A percentile compares a stretch with the other conserved stretches of the same genome.
These are phyloP conservation scores for Apiospora rasikravindrae DNA, from an alignment of 2,329 filamentous ascomycete genomes.

Conservation along the genomic window DNA sequence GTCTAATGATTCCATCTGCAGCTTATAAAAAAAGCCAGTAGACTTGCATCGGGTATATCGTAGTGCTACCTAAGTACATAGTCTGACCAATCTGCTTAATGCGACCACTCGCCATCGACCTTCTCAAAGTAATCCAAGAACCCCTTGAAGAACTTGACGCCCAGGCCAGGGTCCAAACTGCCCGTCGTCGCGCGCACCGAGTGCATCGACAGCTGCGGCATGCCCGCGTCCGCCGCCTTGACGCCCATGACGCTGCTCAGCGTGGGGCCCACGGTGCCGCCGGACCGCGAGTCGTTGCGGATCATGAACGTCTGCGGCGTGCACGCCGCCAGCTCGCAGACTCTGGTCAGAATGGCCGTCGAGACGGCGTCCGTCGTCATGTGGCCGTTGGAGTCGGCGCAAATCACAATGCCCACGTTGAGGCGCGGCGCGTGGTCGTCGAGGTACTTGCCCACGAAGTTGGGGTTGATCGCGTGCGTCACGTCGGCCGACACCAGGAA, in stretches of 20 bases:
- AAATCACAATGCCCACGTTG: slow-evolving; percentile 84
- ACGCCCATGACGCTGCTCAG: slow-evolving; percentile 82
- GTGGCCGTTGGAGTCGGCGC: slow-evolving; percentile 86
- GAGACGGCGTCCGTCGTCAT: slow-evolving; percentile 95
- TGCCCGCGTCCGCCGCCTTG: slow-evolving; percentile 82
- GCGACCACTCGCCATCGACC: slow-evolving; percentile 78
- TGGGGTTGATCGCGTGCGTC: slow-evolving; percentile 91
- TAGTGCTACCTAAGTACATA: neutral
- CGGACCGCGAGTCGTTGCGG: slow-evolving; percentile 85
- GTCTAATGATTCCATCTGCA: neutral
- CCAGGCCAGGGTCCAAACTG: slow-evolving; percentile 82
- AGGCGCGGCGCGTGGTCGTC: slow-evolving; percentile 84
- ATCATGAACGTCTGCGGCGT: slow-evolving; percentile 92
- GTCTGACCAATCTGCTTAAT: neutral
- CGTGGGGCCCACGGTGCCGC: slow-evolving; percentile 95
- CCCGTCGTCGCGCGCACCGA: slow-evolving; percentile 89
- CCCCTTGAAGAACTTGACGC: slow-evolving; percentile 85
- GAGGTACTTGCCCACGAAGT: slow-evolving; percentile 85
- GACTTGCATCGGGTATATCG: neutral
- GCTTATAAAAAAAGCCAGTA: neutral
- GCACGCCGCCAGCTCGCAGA: slow-evolving; percentile 75
- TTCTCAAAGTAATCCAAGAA: slow-evolving; percentile 87
- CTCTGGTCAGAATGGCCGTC: slow-evolving; percentile 76
- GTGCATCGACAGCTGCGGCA: slow-evolving; percentile 95
- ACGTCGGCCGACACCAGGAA: slow-evolving; percentile 95